Base-by-base conservation (phyloP, 1,139 yeast species). In the Yamadazyma diospyri region DNA sequence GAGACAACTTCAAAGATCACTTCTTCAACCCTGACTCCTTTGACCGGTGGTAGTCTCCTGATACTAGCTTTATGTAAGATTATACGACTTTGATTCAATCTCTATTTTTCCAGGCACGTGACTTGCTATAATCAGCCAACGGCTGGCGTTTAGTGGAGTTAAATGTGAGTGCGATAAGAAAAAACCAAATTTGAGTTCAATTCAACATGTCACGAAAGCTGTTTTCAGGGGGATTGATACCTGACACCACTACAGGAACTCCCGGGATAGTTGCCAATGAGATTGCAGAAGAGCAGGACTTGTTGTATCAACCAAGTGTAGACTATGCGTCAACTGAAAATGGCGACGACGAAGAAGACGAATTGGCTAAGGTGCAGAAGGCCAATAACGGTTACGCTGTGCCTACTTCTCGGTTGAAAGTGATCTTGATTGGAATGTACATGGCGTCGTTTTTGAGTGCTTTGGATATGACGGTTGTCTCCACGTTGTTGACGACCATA, bases 261-360 rank as follows among this genome's bases (percentile, higher is more conserved):
- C 57, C 77, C 0, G 81, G 79, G 1, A 30, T 70, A 2, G 51
- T 73, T 4, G 78, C 78, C 1, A 64, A 69, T 20, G 78, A 72
- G 35, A 33, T 74, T 6, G 67, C 71, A 2, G 69, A 69, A 1
- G 70, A 65, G 42, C 64, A 59, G 18, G 61, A 57, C 16, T 47
- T 51, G 2, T 42, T 61, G n/a, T 15, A 41, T 27, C 51, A 23
- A 30, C 39, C 24, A 23, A 36, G 21, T 9, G 18, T 34, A 2
- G 41, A 36, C 23, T 51, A 51, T 33, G 43, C 42, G 17, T 27
- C 53, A 5, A 27, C 40, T 13, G 13, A 10, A 19, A 16, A 20
- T 10, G 36, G 27, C 8, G 34, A 38, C 11, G 39, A 32, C 25
- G 34, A 29, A 6, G 25, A 27, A 1, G 23, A 30, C 16, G 33